Evolutionary conservation across 208 protist genomes (phyloP).

Genomic region (Leishmania mexicana): DNA sequence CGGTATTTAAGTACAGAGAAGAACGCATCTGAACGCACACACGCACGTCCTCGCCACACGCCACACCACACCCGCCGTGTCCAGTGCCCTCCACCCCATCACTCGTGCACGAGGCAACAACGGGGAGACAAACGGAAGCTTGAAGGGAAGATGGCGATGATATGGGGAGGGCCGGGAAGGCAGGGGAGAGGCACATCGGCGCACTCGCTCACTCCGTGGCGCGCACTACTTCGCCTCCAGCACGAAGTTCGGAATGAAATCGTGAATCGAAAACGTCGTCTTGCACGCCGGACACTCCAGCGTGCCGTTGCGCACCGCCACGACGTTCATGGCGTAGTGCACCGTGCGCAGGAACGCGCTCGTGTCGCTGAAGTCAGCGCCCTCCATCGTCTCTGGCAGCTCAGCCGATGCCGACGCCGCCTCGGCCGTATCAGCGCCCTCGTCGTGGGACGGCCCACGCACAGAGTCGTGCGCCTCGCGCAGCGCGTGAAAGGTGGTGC

Average conservation of each 20-base stretch:
- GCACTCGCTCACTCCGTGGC: neutral
- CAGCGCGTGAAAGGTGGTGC: constrained; percentile 54
- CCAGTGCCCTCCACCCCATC: neutral
- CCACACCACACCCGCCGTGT: neutral
- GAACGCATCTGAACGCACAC: neutral
- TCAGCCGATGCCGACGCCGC: neutral
- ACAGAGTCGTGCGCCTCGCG: constrained; percentile 32
- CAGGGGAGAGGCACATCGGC: neutral
- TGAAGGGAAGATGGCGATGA: neutral
- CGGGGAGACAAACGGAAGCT: neutral
- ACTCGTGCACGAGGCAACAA: neutral
- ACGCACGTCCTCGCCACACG: neutral
- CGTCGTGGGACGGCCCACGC: constrained; percentile 13
- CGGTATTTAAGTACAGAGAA: neutral
- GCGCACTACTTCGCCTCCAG: constrained; percentile 28
- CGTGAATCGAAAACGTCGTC: constrained; percentile 63
- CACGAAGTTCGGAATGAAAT: constrained; percentile 92
- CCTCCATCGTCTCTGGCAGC: constrained; percentile 64
- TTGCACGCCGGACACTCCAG: constrained; percentile 71
- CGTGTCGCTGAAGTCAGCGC: constrained; percentile 58
- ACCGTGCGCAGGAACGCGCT: constrained; percentile 51
- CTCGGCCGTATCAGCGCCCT: neutral
- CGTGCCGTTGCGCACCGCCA: constrained; percentile 74
- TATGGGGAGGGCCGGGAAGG: neutral
- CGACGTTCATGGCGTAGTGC: constrained; percentile 71